Percentiles rank a stretch among this genome's conserved stretches.
These are phyloP conservation scores for Crithidia fasciculata DNA, from an alignment of 208 protist genomes.

Conservation along the genomic window DNA sequence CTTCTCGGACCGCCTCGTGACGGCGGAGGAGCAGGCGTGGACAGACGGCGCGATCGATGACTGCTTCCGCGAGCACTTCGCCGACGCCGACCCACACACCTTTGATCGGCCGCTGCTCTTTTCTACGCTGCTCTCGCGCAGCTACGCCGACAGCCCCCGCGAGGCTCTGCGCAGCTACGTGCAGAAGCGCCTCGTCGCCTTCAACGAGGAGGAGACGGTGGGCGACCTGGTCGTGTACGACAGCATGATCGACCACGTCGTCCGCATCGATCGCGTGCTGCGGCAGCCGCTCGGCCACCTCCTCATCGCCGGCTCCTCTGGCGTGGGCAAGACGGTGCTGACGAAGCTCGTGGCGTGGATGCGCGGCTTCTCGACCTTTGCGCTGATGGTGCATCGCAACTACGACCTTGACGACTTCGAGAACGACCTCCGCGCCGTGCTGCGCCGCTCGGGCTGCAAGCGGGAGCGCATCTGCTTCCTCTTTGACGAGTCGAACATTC, in stretches of 20 bases:
- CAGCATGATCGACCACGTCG: conserved; percentile 98
- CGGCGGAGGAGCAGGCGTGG: conserved; percentile 94
- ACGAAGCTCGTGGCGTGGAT: conserved; percentile 99
- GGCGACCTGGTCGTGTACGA: conserved; percentile 98
- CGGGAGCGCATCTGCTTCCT: conserved; percentile 99
- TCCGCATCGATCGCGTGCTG: conserved; percentile 99
- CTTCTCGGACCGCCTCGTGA: conserved; percentile 96
- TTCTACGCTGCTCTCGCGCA: conserved; percentile 93
- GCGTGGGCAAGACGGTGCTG: conserved; percentile 98
- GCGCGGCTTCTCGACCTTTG: conserved; percentile 95
- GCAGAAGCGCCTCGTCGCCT: conserved; percentile 89
- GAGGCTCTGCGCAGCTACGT: conserved; percentile 93
- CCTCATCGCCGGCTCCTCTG: conserved; percentile 96
- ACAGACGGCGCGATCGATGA: conserved; percentile 88
- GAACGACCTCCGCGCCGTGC: conserved; percentile 96
- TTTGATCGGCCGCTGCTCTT: conserved; percentile 96
- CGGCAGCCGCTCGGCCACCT: conserved; percentile 97
- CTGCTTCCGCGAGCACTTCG: conserved; percentile 87
- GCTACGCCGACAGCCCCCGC: conserved; percentile 91
- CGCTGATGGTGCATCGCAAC: conserved; percentile 96
- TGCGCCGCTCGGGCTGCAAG: conserved; percentile 95
- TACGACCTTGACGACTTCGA: conserved; percentile 98
- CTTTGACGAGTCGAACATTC: conserved; percentile 99
- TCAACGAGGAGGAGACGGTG: conserved; percentile 96
- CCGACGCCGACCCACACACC: conserved; percentile 44